Conservation (phyloP, 176 grass and related monocot genomes). For the Oryza australiensis region DNA sequence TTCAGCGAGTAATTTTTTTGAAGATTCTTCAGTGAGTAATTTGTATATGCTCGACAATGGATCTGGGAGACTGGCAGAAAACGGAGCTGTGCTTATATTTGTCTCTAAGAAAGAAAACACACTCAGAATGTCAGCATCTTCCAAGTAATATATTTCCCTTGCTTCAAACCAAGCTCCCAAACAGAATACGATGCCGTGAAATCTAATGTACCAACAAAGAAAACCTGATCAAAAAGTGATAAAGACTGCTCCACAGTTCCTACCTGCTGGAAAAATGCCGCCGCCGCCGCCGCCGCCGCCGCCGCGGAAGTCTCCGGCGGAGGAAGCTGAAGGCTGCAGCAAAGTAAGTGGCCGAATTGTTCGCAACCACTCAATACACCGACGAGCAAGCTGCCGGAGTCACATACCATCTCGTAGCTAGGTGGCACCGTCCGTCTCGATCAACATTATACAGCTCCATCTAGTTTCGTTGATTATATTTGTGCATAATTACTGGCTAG, state of each 20-base stretch:
- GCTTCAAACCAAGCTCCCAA: neutral
- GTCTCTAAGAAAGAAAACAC: neutral
- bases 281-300: no score
- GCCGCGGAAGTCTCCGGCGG: no score
- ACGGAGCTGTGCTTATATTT: neutral
- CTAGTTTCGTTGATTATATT: no score
- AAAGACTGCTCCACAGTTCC: no score
- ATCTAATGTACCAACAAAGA: neutral
- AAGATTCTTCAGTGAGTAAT: neutral
- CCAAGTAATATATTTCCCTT: neutral
- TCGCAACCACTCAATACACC: no score
- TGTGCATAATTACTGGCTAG: fast-evolving
- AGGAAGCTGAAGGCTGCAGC: no score
- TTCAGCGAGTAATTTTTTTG: neutral
- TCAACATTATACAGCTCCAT: no score
- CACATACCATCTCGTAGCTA: no score
- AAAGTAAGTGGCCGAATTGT: no score
- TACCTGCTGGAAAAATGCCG: no score
- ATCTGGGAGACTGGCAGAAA: neutral
- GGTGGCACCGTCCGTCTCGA: no score
- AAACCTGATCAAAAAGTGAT: neutral
- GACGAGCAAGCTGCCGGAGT: no score
- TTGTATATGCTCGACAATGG: neutral
- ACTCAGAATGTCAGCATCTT: neutral
- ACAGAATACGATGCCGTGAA: neutral